A percentile compares a stretch with the other conserved stretches of the same genome.
Conservation (phyloP, 75 land plant genomes). For the Pinus tabuliformis region DNA sequence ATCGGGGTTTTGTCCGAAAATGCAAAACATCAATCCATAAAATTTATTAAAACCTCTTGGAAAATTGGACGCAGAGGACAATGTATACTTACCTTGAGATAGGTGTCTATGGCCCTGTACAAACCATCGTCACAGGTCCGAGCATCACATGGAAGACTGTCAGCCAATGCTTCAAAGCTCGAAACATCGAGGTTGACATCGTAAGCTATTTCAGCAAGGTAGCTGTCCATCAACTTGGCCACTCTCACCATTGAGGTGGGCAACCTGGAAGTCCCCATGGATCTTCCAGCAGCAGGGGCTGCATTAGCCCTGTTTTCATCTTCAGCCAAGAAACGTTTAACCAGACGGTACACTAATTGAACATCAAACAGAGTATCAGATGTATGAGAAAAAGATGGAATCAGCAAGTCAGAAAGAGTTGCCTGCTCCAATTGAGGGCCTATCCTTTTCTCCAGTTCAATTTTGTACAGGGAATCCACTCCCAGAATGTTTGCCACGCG, state of each 20-base stretch:
- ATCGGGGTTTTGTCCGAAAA: too few relatives aligned
- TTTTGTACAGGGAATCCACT: constrained; percentile 25
- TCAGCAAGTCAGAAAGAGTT: constrained; percentile 56
- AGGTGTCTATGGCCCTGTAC: constrained; percentile 79
- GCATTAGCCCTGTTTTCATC: constrained; percentile 8
- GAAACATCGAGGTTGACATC: constrained; percentile 42
- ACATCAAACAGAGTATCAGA: constrained; percentile 64
- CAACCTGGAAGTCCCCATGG: neutral
- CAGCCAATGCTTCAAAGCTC: constrained; percentile 53
- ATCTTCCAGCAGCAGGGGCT: neutral
- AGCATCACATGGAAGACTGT: constrained; percentile 53
- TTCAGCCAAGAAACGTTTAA: constrained; percentile 30
- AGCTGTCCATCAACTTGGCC: constrained; percentile 64
- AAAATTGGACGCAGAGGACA: neutral
- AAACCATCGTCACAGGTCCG: constrained; percentile 67
- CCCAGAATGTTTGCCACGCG: constrained; percentile 58
- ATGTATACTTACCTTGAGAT: constrained; percentile 55
- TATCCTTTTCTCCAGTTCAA: constrained; percentile 60
- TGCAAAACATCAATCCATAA: too few relatives aligned
- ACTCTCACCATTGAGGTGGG: constrained; percentile 46
- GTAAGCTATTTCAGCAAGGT: constrained; percentile 70
- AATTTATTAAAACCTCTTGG: too few relatives aligned
- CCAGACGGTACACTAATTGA: constrained; percentile 50
- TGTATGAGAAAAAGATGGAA: constrained; percentile 67
- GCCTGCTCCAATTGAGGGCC: constrained; percentile 67